Conservation (phyloP, 192 early-diverging fungal genomes). For the Lobosporangium transversale region DNA sequence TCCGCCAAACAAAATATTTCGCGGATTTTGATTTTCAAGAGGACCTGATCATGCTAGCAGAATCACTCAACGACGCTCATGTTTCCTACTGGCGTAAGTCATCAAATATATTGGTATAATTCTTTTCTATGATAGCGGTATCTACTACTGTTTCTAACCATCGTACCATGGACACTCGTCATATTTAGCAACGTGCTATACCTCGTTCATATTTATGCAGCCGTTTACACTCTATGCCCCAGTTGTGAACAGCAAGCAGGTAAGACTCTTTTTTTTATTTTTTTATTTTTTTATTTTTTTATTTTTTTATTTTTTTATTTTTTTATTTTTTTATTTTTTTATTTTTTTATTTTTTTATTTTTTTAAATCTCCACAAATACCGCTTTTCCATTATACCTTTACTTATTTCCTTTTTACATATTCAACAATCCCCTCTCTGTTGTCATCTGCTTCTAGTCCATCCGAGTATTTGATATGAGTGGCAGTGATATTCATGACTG, state of each 20-base stretch:
- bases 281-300: not conserved
- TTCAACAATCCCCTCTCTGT: too few relatives aligned
- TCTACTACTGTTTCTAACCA: too few relatives aligned
- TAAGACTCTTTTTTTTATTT: not conserved
- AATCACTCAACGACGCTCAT: constrained; percentile 22
- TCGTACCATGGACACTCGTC: too few relatives aligned
- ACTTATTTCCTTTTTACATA: too few relatives aligned
- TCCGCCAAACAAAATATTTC: constrained; percentile 1
- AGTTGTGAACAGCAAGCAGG: constrained; percentile 19
- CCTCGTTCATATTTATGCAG: not conserved
- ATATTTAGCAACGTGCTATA: constrained; percentile 15
- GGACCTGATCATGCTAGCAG: not conserved
- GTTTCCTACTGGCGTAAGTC: constrained; percentile 18
- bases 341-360: too few relatives aligned
- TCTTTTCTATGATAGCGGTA: too few relatives aligned
- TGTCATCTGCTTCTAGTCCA: not conserved
- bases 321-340: too few relatives aligned
- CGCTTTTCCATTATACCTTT: too few relatives aligned
- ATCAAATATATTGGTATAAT: too few relatives aligned
- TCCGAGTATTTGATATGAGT: constrained; percentile 10
- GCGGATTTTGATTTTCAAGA: constrained; percentile 21
- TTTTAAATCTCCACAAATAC: too few relatives aligned
- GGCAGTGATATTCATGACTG: constrained; percentile 4
- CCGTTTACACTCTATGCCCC: constrained; percentile 15
- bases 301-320: too few relatives aligned